phyloP scores from a whole-genome alignment of 208 protist species.

The Phytomonas sp. region DNA sequence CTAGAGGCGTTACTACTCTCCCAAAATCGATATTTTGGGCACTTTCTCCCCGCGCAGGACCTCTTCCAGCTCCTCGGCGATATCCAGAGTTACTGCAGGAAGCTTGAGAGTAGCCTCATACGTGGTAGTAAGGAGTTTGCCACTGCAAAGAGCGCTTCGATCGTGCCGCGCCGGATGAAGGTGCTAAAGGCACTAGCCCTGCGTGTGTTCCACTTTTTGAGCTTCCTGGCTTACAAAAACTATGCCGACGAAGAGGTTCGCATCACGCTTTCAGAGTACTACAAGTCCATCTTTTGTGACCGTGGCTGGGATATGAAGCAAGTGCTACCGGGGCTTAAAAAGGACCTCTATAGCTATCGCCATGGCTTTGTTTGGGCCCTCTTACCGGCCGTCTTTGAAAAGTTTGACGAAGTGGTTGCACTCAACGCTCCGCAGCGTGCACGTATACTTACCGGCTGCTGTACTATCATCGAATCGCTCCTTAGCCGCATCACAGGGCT shows the following conservation, averaged over 20 bases:
- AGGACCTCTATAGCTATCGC: constrained; percentile 82
- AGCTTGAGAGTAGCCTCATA: constrained; percentile 23
- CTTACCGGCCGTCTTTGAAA: constrained; percentile 60
- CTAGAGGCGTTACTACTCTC: constrained; percentile 71
- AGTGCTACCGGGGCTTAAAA: constrained; percentile 56
- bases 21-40: constrained; percentile 80
- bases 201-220: constrained; percentile 73
- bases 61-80: constrained; percentile 81
- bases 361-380: constrained; percentile 82
- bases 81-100: constrained; percentile 85
- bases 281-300: constrained; percentile 87
- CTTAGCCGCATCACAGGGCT: constrained; percentile 70
- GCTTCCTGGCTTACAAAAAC: constrained; percentile 85
- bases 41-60: constrained; percentile 50
- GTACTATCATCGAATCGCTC: constrained; percentile 64
- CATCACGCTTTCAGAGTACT: constrained; percentile 73
- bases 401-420: constrained; percentile 59
- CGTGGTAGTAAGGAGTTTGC: constrained; percentile 39
- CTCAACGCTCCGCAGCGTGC: constrained; percentile 61
- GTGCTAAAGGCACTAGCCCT: constrained; percentile 57
- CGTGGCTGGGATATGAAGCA: constrained; percentile 81
- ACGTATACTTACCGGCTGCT: constrained; percentile 65
- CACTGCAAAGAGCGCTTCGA: constrained; percentile 32
- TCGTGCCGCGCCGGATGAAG: constrained; percentile 44
- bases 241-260: constrained; percentile 76